Conservation (phyloP, 495 filamentous ascomycete genomes). For the Podospora pseudocomata region DNA sequence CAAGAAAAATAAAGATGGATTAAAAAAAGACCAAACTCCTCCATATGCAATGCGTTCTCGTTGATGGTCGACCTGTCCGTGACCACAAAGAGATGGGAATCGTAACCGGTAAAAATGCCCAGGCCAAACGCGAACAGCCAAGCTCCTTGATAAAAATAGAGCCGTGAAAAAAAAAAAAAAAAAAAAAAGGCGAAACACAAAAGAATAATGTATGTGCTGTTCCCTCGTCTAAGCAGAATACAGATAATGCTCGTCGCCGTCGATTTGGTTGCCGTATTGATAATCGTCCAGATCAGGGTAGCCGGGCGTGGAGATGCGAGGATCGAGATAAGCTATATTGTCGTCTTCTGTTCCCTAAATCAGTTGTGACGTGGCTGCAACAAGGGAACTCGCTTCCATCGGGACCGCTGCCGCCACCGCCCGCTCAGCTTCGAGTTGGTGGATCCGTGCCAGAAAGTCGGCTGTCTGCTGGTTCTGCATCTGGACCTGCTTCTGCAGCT, state of each 20-base stretch:
- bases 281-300: not conserved
- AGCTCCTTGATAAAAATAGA: not conserved
- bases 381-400: slow-evolving; percentile 13
- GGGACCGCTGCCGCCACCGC: not conserved
- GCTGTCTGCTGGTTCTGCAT: slow-evolving; percentile 30
- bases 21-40: not conserved
- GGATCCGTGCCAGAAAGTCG: slow-evolving; percentile 31
- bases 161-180: not conserved
- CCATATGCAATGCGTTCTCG: not conserved
- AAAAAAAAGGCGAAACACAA: not conserved
- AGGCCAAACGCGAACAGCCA: slow-evolving; percentile 3
- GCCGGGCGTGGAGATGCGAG: not conserved
- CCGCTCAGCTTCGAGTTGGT: slow-evolving; percentile 20
- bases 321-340: not conserved
- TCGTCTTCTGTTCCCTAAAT: slow-evolving; percentile 20
- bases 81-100: slow-evolving; percentile 1
- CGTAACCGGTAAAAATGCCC: slow-evolving; percentile 15
- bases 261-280: not conserved
- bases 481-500: slow-evolving; percentile 34
- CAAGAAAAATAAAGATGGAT: not conserved
- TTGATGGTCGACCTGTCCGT: not conserved
- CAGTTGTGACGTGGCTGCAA: slow-evolving; percentile 14
- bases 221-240: not conserved
- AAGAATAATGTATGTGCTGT: not conserved
- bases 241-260: not conserved